Base-by-base conservation (phyloP, 2,329 filamentous ascomycete genomes). In the Canariomyces notabilis region DNA sequence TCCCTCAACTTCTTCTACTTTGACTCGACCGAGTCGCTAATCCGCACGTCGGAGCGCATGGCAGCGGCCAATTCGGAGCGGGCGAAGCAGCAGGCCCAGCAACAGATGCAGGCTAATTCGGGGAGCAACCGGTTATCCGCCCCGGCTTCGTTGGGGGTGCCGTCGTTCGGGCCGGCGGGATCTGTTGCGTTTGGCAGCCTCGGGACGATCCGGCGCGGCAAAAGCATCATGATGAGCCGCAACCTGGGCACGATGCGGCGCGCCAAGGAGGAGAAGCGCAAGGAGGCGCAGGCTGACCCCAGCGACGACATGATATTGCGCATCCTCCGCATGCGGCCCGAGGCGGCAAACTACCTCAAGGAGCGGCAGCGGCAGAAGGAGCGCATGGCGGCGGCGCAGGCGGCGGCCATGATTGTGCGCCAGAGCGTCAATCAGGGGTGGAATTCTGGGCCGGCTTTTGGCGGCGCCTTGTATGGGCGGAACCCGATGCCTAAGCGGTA, bases 1-100 rank as follows among this genome's bases (percentile, higher is more conserved):
- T 91, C 89, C 52, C 79, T 98, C 53, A 95, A 95, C 71, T 98
- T 97, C 76, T 98, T 97, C 75, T 98, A 98, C 72, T 94, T 93
- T 62, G 90, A 97, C 60, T 79, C 85, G 23, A 95, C 89, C 1
- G 87, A 94, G 51, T 90, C 87, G 58, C 77, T 98, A 11, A 89
- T 97, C 58, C 85, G 91, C 41, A 95, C 89, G n/a, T 95, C 89
- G 2, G 93, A 98, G 67, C 81, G 88, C 46, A 98, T 98, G 87
- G 91, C 90, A 3, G 84, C 87, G 2, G 89, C 89, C 33, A 94
- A 86, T 4, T 85, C 85, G 8, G 80, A 87, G 50, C 80, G 85
- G 22, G 75, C 77, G 14, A 85, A 94, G 60, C 79, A 85, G 57
- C 83, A 90, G 59, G 76, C 77, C 20, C 68, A 74, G 48, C 67